These are phyloP conservation scores for Botryococcus braunii DNA, from an alignment of 163 green algal species.

Conservation along the genomic window DNA sequence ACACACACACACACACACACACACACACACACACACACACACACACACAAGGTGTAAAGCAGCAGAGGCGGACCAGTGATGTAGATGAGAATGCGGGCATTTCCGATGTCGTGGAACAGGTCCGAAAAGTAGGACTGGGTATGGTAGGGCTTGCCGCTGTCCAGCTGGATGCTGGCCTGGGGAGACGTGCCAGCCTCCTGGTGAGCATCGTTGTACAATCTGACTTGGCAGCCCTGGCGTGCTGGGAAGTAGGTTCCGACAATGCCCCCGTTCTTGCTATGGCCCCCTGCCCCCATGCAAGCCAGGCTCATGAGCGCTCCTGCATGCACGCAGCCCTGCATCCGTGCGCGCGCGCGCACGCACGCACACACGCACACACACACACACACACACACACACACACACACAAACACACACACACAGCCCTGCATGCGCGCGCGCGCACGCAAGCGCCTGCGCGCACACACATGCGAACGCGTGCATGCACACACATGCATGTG, in stretches of 20 bases:
- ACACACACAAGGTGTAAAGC: not conserved
- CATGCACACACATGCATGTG: constrained; percentile 6
- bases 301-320: constrained; percentile 1
- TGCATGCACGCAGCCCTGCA: too few species aligned
- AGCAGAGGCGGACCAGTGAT: constrained; percentile 21
- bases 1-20: constrained; percentile 12
- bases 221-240: constrained; percentile 37
- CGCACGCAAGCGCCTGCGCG: too few species aligned
- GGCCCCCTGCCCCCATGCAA: constrained; percentile 2
- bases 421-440: too few species aligned
- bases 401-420: too few species aligned
- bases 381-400: too few species aligned
- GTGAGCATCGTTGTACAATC: constrained; percentile 49
- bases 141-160: constrained; percentile 21
- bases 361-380: too few species aligned
- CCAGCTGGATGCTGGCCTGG: constrained; percentile 20
- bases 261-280: constrained; percentile 22
- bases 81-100: constrained; percentile 37
- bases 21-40: constrained; percentile 12
- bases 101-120: constrained; percentile 33
- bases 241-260: constrained; percentile 43
- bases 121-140: constrained; percentile 40
- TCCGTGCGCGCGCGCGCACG: too few species aligned
- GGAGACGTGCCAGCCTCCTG: constrained; percentile 11
- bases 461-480: too few species aligned